Percentiles rank a stretch among this genome's conserved stretches.
phyloP scores from a whole-genome alignment of 1,284 basidiomycete species.

The Neotropicomus parvogracilis region DNA sequence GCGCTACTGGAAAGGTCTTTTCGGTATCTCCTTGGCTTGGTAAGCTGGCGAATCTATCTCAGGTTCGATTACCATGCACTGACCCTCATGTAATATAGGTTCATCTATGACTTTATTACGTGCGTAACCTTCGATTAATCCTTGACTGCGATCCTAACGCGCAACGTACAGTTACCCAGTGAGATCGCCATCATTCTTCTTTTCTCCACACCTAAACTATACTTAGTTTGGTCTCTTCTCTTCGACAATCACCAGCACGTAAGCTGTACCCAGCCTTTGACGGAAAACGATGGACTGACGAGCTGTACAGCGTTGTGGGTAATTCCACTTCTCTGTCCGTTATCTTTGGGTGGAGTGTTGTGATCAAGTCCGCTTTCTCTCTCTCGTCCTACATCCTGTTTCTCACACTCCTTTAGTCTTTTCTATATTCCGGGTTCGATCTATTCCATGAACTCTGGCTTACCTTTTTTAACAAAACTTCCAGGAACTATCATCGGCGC shows the following conservation, averaged over 20 bases:
- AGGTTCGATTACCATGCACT: not conserved
- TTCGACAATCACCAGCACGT: conserved; percentile 72
- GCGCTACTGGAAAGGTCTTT: conserved; percentile 72
- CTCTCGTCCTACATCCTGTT: not conserved
- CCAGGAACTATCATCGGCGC: conserved; percentile 73
- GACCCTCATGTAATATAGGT: conserved; percentile 42
- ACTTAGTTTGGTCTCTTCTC: conserved; percentile 79
- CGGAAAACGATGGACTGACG: not conserved
- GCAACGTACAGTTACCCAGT: conserved; percentile 52
- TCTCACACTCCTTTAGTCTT: conserved; percentile 42
- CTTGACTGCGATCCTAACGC: not conserved
- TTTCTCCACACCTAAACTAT: conserved; percentile 1
- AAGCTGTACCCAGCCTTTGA: conserved; percentile 17
- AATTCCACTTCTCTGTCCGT: conserved; percentile 46
- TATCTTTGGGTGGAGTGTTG: conserved; percentile 73
- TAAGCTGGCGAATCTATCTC: conserved; percentile 24
- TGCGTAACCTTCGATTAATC: conserved; percentile 36
- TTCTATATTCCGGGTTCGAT: conserved; percentile 63
- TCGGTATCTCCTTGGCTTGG: conserved; percentile 74
- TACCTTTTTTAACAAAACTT: not conserved
- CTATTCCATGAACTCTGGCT: not conserved
- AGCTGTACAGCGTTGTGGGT: conserved; percentile 53
- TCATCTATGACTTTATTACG: conserved; percentile 81
- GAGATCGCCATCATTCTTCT: conserved; percentile 27
- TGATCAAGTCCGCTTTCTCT: conserved; percentile 60